Conservation (phyloP, 768 basidiomycete species). For the Leccinum disarticulatum region DNA sequence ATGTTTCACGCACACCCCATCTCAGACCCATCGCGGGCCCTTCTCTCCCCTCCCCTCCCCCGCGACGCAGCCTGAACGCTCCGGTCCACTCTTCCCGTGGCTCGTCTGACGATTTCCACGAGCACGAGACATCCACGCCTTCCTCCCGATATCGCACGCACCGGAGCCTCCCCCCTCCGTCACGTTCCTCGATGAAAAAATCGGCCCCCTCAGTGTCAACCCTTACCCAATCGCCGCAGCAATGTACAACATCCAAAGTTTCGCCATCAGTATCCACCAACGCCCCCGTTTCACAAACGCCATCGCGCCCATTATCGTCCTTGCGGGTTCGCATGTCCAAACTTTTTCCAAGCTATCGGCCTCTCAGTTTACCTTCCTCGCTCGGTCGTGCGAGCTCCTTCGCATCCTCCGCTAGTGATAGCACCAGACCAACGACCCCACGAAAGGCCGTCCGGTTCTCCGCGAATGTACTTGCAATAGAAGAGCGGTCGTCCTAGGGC, state of each 20-base stretch:
- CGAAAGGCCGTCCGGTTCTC: slow-evolving; percentile 67
- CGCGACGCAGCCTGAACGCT: slow-evolving; percentile 23
- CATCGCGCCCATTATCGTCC: slow-evolving; percentile 34
- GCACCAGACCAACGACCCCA: slow-evolving; percentile 42
- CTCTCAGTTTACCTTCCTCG: slow-evolving; percentile 37
- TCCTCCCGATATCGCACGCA: slow-evolving; percentile 21
- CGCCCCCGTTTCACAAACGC: slow-evolving; percentile 23
- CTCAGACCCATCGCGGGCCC: slow-evolving; percentile 41
- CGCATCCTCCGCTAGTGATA: slow-evolving; percentile 34
- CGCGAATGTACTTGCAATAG: slow-evolving; percentile 38
- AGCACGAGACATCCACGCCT: slow-evolving; percentile 23
- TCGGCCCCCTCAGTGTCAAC: slow-evolving; percentile 30
- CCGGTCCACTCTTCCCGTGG: slow-evolving; percentile 25
- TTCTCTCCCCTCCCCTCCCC: slow-evolving; percentile 19
- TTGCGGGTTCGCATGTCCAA: slow-evolving; percentile 54
- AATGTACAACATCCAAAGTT: slow-evolving; percentile 10
- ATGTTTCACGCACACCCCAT: slow-evolving; percentile 75
- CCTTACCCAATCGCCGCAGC: slow-evolving; percentile 22
- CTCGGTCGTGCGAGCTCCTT: slow-evolving; percentile 31
- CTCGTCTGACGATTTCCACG: slow-evolving; percentile 25
- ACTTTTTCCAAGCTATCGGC: slow-evolving; percentile 45
- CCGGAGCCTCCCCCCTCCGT: slow-evolving; percentile 50
- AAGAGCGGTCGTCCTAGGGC: slow-evolving; percentile 21
- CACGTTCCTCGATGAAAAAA: slow-evolving; percentile 68
- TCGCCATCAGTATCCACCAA: slow-evolving; percentile 36